Conservation (phyloP, 768 basidiomycete genomes). For the Candolleomyces aberdarensis region DNA sequence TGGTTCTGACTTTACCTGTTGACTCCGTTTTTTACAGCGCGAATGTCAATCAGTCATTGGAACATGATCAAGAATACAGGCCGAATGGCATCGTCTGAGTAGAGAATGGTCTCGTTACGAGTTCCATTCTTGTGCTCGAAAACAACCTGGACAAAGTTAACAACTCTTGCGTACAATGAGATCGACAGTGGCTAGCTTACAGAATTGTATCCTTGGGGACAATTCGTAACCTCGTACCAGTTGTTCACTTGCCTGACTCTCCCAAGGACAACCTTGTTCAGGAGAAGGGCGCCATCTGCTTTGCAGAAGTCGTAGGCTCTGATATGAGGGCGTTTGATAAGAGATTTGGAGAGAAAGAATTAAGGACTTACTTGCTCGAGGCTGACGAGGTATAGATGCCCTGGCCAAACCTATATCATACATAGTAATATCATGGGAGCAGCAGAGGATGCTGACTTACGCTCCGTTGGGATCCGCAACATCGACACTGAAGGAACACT, state of each 20-base stretch:
- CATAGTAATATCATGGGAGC: background rate
- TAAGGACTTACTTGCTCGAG: conserved; percentile 24
- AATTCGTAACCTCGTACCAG: conserved; percentile 21
- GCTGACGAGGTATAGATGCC: conserved; percentile 28
- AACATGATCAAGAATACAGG: too few species aligned
- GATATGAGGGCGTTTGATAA: background rate
- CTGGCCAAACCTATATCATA: conserved; percentile 20
- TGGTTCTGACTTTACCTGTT: too few species aligned
- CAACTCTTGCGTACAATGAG: too few species aligned
- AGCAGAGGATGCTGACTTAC: background rate
- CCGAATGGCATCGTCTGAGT: too few species aligned
- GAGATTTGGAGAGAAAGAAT: background rate
- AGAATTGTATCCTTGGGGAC: conserved; percentile 26
- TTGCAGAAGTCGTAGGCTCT: conserved; percentile 23
- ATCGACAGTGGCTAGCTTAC: conserved; percentile 10
- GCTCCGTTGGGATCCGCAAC: conserved; percentile 18
- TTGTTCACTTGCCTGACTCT: conserved; percentile 18
- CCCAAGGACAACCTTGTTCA: conserved; percentile 29
- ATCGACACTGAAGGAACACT: conserved; percentile 29
- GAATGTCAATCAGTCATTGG: too few species aligned
- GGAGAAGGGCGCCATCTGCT: conserved; percentile 20
- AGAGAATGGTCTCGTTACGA: too few species aligned
- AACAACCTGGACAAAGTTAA: too few species aligned
- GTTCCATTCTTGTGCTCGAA: too few species aligned
- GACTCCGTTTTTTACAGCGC: too few species aligned